phyloP scores from a whole-genome alignment of 306 rosid species.

The Cucumis hystrix region DNA sequence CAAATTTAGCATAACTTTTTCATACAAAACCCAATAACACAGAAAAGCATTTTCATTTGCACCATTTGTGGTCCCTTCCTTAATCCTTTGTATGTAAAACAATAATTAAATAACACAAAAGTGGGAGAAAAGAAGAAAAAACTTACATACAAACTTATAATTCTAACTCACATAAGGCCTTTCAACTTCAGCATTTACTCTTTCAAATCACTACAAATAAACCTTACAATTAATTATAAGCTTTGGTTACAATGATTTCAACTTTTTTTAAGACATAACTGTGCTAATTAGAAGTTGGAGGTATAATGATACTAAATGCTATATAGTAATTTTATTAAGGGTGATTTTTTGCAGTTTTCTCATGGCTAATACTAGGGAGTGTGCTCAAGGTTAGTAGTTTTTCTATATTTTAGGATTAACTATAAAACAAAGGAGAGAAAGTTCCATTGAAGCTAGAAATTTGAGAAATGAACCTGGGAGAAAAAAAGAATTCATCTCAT shows the following conservation, averaged over 20 bases:
- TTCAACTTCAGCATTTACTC: neutral
- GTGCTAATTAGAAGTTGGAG: neutral
- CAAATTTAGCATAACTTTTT: neutral
- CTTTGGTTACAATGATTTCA: neutral
- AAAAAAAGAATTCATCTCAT: neutral
- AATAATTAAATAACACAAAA: neutral
- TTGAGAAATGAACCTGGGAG: neutral
- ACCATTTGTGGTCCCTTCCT: neutral
- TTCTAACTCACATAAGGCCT: neutral
- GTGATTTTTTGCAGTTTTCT: neutral
- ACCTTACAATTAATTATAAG: neutral
- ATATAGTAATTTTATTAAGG: neutral
- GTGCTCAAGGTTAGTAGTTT: neutral
- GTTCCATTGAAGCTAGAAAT: neutral
- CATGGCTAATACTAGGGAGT: no score
- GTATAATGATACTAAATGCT: neutral
- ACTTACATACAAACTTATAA: neutral
- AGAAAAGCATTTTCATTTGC: neutral
- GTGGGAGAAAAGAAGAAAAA: neutral
- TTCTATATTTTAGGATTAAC: neutral
- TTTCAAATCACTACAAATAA: neutral
- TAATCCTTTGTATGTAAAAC: neutral
- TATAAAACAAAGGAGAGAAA: neutral
- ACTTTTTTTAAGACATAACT: neutral
- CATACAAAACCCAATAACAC: neutral